Evolutionary conservation across 73 alveolate species (phyloP).

Genomic region (Stentor roeselii): DNA sequence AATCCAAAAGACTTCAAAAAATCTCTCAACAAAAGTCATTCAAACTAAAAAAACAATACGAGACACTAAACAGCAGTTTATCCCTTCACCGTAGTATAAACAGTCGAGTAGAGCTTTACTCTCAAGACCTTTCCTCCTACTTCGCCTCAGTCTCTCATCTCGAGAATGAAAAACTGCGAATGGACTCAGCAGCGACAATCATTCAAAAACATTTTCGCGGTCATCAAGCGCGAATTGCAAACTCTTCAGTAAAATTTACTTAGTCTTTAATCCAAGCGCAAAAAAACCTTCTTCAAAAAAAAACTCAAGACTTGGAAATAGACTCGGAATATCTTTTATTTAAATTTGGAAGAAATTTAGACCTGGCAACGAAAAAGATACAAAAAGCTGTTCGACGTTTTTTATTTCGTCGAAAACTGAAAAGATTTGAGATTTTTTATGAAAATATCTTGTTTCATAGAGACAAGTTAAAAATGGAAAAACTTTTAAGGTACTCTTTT

Average conservation of each 20-base stretch:
- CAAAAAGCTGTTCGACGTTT: neutral
- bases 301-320: neutral
- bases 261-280: neutral
- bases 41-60: neutral
- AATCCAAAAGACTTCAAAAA: too few relatives aligned
- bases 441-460: neutral
- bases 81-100: neutral
- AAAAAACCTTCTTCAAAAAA: neutral
- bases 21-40: neutral
- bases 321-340: neutral
- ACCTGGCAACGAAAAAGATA: neutral
- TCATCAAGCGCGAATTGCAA: neutral
- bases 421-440: neutral
- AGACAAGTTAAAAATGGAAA: neutral
- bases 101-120: neutral
- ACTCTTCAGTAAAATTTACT: neutral
- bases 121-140: neutral
- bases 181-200: neutral
- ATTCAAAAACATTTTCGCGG: neutral
- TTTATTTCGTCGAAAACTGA: neutral
- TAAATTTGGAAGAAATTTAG: neutral
- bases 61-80: neutral
- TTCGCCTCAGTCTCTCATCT: neutral
- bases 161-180: neutral
- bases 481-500: neutral